Base-by-base conservation (phyloP, 116 monocot species). In the Dioscorea cayenensis region DNA sequence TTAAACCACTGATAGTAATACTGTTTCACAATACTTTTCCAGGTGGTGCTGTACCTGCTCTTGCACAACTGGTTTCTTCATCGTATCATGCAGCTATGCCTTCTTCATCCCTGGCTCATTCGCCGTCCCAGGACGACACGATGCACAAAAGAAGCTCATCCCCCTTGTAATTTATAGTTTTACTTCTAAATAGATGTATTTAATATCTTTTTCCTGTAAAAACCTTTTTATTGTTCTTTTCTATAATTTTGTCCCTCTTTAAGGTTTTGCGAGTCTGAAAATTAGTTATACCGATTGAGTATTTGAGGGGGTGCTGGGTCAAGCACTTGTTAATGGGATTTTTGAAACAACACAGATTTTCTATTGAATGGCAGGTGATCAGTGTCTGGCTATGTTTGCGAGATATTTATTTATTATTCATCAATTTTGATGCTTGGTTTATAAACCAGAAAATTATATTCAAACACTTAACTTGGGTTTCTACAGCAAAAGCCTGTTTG, bases 11-110 rank as follows among this genome's bases (percentile, higher is more conserved):
- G 5, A 5, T 23, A 51, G 51, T 51, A 49, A 49, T 28, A 58
- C 35, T 2, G 20, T 62, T 43, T 10, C 22, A 62, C 10, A 9
- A 48, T 48, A 51, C 9, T 66, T 78, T 0, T 58, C 29, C 73
- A 87, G 87, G 88, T 51, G 88, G 88, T 63, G 79, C 82, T 27
- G 72, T 84, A n/a, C 88, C 88, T 59, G 88, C 88, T 66, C 72
- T 84, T 14, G 88, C 82, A 28, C 88, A 88, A 36, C 62, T 88
- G 64, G 81, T 59, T 2, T 84, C 84, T 36, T 88, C 88, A 10
- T 82, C 88, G 1, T 79, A 69, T 59, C 82, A 73, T 75, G 76
- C 88, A 28, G 82, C 81, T 16, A 64, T 78, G 20, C 58, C 79
- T 3, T 87, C 87, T n/a, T 77, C 79, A 22, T 62, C 78, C 14